phyloP scores from a whole-genome alignment of 495 filamentous ascomycete species.

The Xylaria curta region DNA sequence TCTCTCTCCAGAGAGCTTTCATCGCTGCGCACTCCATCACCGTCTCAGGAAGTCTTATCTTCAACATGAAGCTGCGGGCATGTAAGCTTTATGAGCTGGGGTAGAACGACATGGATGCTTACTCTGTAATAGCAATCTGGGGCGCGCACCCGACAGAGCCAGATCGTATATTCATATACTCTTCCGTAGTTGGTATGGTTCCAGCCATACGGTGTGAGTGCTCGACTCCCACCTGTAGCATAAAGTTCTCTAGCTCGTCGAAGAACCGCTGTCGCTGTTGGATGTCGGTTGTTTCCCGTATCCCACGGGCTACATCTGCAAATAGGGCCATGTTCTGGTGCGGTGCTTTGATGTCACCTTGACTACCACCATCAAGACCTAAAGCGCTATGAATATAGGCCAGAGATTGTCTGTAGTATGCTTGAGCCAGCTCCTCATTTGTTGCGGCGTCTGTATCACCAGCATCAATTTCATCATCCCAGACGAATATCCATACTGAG shows the following conservation, averaged over 20 bases:
- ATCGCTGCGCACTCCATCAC: slow-evolving; percentile 38
- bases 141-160: slow-evolving; percentile 40
- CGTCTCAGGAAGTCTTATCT: slow-evolving; percentile 35
- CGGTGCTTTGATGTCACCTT: slow-evolving; percentile 22
- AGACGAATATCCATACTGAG: slow-evolving; percentile 42
- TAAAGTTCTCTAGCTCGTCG: slow-evolving; percentile 38
- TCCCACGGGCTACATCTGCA: slow-evolving; percentile 32
- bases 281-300: slow-evolving; percentile 30
- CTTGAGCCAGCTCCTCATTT: slow-evolving; percentile 35
- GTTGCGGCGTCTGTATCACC: slow-evolving; percentile 39
- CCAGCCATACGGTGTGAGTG: slow-evolving; percentile 35
- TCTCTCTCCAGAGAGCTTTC: slow-evolving; percentile 38
- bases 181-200: slow-evolving; percentile 31
- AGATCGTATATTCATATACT: slow-evolving; percentile 36
- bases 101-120: slow-evolving; percentile 7
- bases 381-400: slow-evolving; percentile 31
- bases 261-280: slow-evolving; percentile 39
- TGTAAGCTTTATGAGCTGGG: slow-evolving; percentile 6
- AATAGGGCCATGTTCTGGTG: slow-evolving; percentile 38
- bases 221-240: slow-evolving; percentile 38
- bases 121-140: slow-evolving; percentile 41
- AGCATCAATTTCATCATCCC: slow-evolving; percentile 40
- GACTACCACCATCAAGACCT: slow-evolving; percentile 25
- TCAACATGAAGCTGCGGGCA: slow-evolving; percentile 34
- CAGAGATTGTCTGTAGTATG: slow-evolving; percentile 38